Evolutionary conservation across 768 basidiomycete species (phyloP).

Genomic region (Hygrocybe coccinea): DNA sequence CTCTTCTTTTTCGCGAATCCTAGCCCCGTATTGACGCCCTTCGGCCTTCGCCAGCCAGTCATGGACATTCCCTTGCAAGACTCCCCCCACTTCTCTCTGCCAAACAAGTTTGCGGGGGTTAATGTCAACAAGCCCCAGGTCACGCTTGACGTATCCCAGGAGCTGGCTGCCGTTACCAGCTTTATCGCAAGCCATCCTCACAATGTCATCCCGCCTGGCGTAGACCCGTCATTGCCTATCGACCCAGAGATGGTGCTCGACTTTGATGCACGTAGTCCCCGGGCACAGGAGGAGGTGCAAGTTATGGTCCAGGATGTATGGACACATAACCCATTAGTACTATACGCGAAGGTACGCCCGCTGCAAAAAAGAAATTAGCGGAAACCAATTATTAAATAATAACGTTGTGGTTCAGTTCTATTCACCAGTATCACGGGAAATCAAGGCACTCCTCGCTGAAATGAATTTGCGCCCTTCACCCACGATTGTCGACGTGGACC

Average conservation of each 20-base stretch:
- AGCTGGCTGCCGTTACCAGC: constrained; percentile 68
- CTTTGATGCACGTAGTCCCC: constrained; percentile 68
- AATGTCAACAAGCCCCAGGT: constrained; percentile 33
- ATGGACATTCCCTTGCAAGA: not conserved
- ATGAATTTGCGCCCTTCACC: constrained; percentile 60
- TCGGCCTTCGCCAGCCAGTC: not conserved
- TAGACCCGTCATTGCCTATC: constrained; percentile 60
- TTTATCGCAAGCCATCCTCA: constrained; percentile 71
- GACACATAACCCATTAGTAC: constrained; percentile 66
- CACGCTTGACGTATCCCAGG: constrained; percentile 48
- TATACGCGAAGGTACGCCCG: constrained; percentile 61
- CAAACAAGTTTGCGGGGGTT: not conserved
- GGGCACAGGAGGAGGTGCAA: constrained; percentile 56
- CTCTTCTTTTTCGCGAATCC: constrained; percentile 41
- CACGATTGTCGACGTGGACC: constrained; percentile 66
- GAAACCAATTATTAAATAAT: not conserved
- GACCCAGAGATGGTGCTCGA: constrained; percentile 80
- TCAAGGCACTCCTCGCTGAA: constrained; percentile 52
- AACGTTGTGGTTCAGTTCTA: constrained; percentile 41
- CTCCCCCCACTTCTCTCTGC: not conserved
- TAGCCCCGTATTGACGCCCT: not conserved
- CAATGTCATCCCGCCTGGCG: constrained; percentile 63
- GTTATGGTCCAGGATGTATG: constrained; percentile 63
- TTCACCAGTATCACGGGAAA: constrained; percentile 61
- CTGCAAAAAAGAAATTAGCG: no score